Base-by-base conservation (phyloP, 2,329 filamentous ascomycete species). In the Rhytidhysteron rufulum region DNA sequence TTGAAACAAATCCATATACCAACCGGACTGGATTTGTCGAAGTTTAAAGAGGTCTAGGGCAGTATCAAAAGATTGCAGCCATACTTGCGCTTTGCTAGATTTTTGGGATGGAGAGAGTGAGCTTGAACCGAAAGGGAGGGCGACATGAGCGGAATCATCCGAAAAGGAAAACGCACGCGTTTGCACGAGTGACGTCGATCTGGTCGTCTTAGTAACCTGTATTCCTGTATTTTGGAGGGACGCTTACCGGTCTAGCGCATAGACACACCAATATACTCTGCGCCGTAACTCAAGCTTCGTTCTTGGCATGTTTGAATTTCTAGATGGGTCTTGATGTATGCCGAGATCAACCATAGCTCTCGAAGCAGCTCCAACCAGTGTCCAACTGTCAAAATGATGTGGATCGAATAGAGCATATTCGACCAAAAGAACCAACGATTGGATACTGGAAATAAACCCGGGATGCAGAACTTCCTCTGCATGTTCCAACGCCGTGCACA, bases 391-490 rank as follows among this genome's bases (percentile, higher is more conserved):
- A 57, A 95, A 96, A 58, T 94, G 88, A 31, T 83, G 80, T 2
- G 91, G 90, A 54, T 97, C 90, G 36, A 95, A 74, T 71, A 93
- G 86, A 3, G 91, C 84, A 62, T 95, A 97, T 53, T 95, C 82
- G 0, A 88, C 89, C 38, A 97, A 78, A 2, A 97, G 73, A 2
- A 96, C 68, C 17, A 97, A 74, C 0, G 89, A 89, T 62, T 95
- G 90, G 13, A 97, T 88, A 53, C 93, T 91, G 2, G 80, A 79
- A 18, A 88, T 79, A 40, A 88, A 88, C 16, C 91, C 91, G 0
- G 91, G 91, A 52, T 84, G 83, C 18, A 98, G 74, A 7, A 95
- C 90, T 34, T 82, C 78, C 56, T 95, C 88, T 1, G 88, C 85
- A 57, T 88, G 81, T 17, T 80, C 77, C 47, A 97, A 70, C 1